These are phyloP conservation scores for Fusarium nurragi DNA, from an alignment of 2,329 filamentous ascomycete genomes.

Conservation along the genomic window DNA sequence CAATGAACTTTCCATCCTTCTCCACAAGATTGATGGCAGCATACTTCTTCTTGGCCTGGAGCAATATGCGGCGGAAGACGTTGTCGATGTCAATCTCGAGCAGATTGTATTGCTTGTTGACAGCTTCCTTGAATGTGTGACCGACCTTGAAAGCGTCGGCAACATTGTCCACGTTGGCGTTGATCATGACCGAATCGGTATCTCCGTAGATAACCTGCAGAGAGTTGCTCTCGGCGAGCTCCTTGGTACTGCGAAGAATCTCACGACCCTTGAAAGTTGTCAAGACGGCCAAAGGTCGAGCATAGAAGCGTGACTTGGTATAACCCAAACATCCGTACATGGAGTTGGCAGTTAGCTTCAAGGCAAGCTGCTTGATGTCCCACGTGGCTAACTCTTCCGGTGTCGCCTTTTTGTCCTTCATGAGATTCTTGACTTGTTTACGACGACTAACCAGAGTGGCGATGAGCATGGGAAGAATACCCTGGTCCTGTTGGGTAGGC, in stretches of 20 bases:
- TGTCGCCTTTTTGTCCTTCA: slow-evolving; percentile 93
- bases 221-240: slow-evolving; percentile 88
- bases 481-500: slow-evolving; percentile 78
- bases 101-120: slow-evolving; percentile 92
- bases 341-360: slow-evolving; percentile 98
- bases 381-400: slow-evolving; percentile 88
- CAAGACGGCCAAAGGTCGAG: slow-evolving; percentile 90
- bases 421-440: slow-evolving; percentile 91
- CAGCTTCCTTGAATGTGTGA: slow-evolving; percentile 91
- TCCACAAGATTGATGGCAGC: slow-evolving; percentile 95
- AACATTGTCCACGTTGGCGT: slow-evolving; percentile 95
- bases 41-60: slow-evolving; percentile 99
- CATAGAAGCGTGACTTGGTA: slow-evolving; percentile 96
- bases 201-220: slow-evolving; percentile 98
- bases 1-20: slow-evolving; percentile 85
- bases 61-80: slow-evolving; percentile 88
- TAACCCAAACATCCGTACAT: slow-evolving; percentile 99
- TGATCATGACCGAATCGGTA: slow-evolving; percentile 99
- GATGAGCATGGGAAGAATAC: slow-evolving; percentile 90
- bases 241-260: slow-evolving; percentile 95
- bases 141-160: slow-evolving; percentile 91
- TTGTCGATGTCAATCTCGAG: slow-evolving; percentile 99
- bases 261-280: slow-evolving; percentile 98
- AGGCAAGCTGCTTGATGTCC: slow-evolving; percentile 96
- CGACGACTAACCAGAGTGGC: slow-evolving; percentile 88